Evolutionary conservation across 1,284 basidiomycete genomes (phyloP), one percentile per base, ranked within the genome.

Genomic region (Limonomyces culmigenus): DNA sequence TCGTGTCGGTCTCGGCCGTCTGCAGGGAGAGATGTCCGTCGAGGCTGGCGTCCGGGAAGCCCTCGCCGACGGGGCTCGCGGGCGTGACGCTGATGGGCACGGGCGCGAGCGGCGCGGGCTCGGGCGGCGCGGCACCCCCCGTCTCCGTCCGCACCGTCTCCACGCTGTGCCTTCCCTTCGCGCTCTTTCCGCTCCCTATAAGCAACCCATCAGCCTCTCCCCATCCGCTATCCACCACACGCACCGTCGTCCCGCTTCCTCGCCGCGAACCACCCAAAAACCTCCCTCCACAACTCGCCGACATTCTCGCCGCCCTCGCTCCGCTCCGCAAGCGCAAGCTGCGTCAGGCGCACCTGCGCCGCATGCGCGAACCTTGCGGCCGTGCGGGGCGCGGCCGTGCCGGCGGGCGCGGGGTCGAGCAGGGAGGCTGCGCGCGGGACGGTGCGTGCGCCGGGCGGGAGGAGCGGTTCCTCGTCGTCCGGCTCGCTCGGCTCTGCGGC

Each of bases 261-360:
- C 43, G 72, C 70, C 0, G 79, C 71, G 45, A 80, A 83, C 79
- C 85, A 96, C 4, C 70, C 62, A 53, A 96, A 95, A 2, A 92
- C 65, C 32, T 88, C 84, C 20, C 89, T 65, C 70, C 92, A 91
- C 41, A 74, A 78, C 17, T 65, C 62, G 39, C 85, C 78, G 0
- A 89, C 92, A 31, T 74, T 73, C 45, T 93, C 88, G 0, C 85
- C 67, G 0, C 95, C 95, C 31, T 88, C 79, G 15, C 84, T 69
- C 35, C 80, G 70, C 58, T 99, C 93, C 12, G 73, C 66, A 33
- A 97, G 60, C 3, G 79, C 73, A 37, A 86, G 75, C 50, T 87
- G 78, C 1, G 89, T 86, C 67, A 95, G 83, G 29, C 91, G 67
- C 27, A 98, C 57, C 52, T 92, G 81, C 36, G 96, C 59, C 18